Percentiles rank a stretch among this genome's conserved stretches.
Conservation (phyloP, 129 eudicot genomes). For the Pulicaria dysenterica region DNA sequence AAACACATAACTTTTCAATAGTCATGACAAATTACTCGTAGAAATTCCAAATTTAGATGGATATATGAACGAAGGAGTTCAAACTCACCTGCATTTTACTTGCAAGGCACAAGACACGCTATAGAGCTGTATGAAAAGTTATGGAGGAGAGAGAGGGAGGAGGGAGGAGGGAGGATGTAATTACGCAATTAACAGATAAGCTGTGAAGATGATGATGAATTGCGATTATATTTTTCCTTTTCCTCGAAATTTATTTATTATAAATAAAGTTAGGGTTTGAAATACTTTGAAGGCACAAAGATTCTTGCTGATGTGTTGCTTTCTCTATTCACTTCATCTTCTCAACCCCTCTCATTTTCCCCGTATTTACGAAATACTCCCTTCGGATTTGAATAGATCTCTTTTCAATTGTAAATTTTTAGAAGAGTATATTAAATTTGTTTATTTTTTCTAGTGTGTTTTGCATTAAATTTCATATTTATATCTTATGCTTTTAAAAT, state of each 20-base stretch:
- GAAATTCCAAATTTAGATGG: not conserved
- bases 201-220: constrained; percentile 21
- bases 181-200: constrained; percentile 32
- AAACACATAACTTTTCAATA: not conserved
- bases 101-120: constrained; percentile 14
- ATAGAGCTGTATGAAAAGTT: constrained; percentile 7
- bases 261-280: constrained; percentile 29
- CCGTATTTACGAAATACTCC: not conserved
- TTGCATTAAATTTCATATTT: too few species aligned
- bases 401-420: not conserved
- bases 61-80: constrained; percentile 20
- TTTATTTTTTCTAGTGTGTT: too few species aligned
- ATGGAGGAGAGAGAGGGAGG: constrained; percentile 9
- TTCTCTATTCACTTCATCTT: constrained; percentile 9
- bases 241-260: constrained; percentile 16
- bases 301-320: constrained; percentile 45
- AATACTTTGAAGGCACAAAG: constrained; percentile 36
- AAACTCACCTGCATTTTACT: constrained; percentile 44
- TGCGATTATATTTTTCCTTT: constrained; percentile 18
- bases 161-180: constrained; percentile 8
- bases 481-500: too few species aligned
- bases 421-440: too few species aligned
- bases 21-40: not conserved
- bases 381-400: not conserved
- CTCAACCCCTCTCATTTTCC: constrained; percentile 6